A percentile compares a stretch with the other conserved stretches of the same genome.
These are phyloP conservation scores for Colletotrichum echinochloae DNA, from an alignment of 2,329 filamentous ascomycete genomes.

Conservation along the genomic window DNA sequence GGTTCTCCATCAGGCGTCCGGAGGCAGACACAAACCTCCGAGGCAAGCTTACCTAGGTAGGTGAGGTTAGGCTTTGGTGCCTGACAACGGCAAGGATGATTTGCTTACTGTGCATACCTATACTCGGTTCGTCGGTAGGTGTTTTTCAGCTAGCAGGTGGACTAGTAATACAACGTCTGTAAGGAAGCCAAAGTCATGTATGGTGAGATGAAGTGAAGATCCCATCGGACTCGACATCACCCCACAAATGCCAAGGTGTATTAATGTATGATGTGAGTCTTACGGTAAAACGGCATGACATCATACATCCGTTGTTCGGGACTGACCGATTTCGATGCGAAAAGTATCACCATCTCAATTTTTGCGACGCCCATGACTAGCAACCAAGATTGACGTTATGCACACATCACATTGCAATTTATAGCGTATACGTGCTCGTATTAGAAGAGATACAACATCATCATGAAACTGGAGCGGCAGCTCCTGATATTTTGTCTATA, in stretches of 20 bases:
- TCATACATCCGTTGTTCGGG: not conserved
- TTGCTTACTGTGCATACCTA: not conserved
- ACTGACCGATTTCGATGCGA: not conserved
- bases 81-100: not conserved
- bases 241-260: slow-evolving; percentile 1
- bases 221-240: not conserved
- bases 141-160: too few relatives aligned
- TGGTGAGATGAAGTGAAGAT: not conserved
- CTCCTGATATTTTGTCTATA: slow-evolving; percentile 19
- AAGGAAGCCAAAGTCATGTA: not conserved
- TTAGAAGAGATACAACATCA: not conserved
- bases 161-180: not conserved
- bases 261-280: not conserved
- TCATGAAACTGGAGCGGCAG: slow-evolving; percentile 4
- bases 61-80: not conserved
- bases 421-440: not conserved
- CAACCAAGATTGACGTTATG: not conserved
- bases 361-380: not conserved
- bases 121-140: not conserved
- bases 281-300: slow-evolving; percentile 17
- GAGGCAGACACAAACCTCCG: not conserved
- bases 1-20: slow-evolving; percentile 21
- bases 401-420: not conserved
- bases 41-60: not conserved
- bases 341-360: not conserved